These are phyloP conservation scores for Fusarium sp. DNA, from an alignment of 2,329 filamentous ascomycete genomes.

Conservation along the genomic window DNA sequence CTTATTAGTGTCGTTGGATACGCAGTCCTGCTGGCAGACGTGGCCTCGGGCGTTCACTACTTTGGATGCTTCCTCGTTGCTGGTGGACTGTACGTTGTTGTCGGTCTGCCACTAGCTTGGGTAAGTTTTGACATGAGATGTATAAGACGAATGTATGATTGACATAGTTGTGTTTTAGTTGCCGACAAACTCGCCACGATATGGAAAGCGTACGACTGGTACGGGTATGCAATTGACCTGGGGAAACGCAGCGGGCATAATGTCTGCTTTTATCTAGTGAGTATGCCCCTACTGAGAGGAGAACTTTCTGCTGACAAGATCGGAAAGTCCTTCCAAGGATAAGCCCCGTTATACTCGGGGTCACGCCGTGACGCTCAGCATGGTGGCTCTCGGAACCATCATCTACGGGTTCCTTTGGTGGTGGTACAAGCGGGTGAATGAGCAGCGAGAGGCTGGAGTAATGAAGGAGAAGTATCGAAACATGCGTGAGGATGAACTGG, in stretches of 20 bases:
- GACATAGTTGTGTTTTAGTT: slow-evolving; percentile 49
- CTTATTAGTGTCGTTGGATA: slow-evolving; percentile 76
- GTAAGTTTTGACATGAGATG: slow-evolving; percentile 38
- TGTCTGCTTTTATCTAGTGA: slow-evolving; percentile 76
- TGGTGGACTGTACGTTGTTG: slow-evolving; percentile 74
- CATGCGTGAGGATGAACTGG: slow-evolving; percentile 61
- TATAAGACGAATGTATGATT: background rate
- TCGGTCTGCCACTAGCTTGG: slow-evolving; percentile 69
- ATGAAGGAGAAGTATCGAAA: slow-evolving; percentile 54
- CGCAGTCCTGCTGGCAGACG: slow-evolving; percentile 72
- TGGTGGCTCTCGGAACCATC: slow-evolving; percentile 66
- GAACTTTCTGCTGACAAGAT: slow-evolving; percentile 21
- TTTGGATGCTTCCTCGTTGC: slow-evolving; percentile 83
- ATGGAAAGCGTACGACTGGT: slow-evolving; percentile 80
- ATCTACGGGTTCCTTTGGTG: slow-evolving; percentile 68
- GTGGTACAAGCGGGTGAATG: slow-evolving; percentile 64
- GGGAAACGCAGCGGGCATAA: slow-evolving; percentile 78
- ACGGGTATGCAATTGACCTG: slow-evolving; percentile 78
- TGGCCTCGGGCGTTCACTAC: slow-evolving; percentile 74
- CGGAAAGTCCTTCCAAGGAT: slow-evolving; percentile 57
- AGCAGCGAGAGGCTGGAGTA: slow-evolving; percentile 54
- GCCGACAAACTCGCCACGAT: slow-evolving; percentile 77
- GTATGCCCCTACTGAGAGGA: slow-evolving; percentile 9
- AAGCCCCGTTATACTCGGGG: slow-evolving; percentile 70
- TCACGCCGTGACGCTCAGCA: slow-evolving; percentile 70